Conservation (phyloP, 2,329 filamentous ascomycete genomes). For the Fusarium secorum region DNA sequence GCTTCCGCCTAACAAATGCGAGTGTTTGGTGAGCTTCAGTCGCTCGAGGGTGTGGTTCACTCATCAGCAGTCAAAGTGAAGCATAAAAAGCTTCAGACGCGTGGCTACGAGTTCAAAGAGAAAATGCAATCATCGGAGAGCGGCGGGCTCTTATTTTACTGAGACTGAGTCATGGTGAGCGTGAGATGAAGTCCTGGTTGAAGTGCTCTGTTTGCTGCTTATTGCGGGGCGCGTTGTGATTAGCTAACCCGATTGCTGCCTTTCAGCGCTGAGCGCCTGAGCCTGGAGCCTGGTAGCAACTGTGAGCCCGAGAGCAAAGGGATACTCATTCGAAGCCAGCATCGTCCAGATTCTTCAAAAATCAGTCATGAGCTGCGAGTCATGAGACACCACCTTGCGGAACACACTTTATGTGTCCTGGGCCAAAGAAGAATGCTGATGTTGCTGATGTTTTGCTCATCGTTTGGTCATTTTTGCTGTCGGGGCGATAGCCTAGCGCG, state of each 20-base stretch:
- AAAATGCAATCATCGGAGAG: background rate
- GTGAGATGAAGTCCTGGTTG: no score
- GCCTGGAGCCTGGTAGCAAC: background rate
- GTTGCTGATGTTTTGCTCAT: background rate
- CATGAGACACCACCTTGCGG: rapidly evolving
- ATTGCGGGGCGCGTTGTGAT: background rate
- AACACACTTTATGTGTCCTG: background rate
- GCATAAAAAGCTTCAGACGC: rapidly evolving
- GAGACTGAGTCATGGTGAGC: background rate
- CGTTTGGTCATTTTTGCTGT: background rate
- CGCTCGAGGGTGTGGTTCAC: background rate
- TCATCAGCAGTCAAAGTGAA: background rate
- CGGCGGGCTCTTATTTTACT: background rate
- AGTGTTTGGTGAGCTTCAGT: background rate
- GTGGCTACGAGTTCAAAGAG: no score
- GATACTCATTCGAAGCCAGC: background rate
- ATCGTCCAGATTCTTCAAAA: background rate
- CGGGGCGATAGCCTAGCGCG: background rate
- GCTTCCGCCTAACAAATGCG: constrained; percentile 9
- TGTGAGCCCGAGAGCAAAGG: background rate
- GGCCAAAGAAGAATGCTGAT: background rate
- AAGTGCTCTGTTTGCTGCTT: no score
- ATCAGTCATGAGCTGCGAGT: rapidly evolving
- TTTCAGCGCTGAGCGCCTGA: background rate
- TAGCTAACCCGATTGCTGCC: background rate